Evolutionary conservation across 2,329 filamentous ascomycete genomes (phyloP), one percentile per base, ranked within the genome.

Genomic region (Cyphellophora attinorum): DNA sequence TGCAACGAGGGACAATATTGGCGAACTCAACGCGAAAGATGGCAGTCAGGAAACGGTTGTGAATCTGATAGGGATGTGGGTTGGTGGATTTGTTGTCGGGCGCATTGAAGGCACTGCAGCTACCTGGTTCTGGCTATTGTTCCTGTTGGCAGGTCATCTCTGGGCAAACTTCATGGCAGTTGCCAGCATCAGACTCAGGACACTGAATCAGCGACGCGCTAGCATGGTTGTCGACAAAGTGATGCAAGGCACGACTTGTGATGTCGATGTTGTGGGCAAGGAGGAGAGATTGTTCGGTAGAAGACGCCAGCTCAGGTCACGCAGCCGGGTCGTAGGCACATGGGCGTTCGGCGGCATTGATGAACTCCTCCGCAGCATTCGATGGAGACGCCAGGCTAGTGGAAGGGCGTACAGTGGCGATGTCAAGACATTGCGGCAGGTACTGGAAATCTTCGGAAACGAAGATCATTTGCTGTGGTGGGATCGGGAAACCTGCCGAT

Each of bases 11-110:
- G 84, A 85, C 23, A 96, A 95, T 56, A 62, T 96, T 29, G 89
- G 85, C 2, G 89, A 96, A 57, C 68, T 98, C 37, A 96, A 95
- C 60, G 88, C 89, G 64, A 79, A 94, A 71, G 89, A 96, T 55
- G 86, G 86, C 10, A 93, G 84, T 46, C 91, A 96, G 61, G 91
- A 96, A 60, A 96, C 89, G 0, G 77, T 94, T 13, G 84, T 98
- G 37, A 89, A 85, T 2, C 67, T 96, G 16, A 42, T 94, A 19
- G 91, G 91, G 2, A 86, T 96, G 74, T 68, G 94, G 33, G 70
- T 73, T 11, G 91, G 91, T 1, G 91, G 80, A 31, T 40, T 93
- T 2, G 77, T 94, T 11, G 83, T 96, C 12, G 81, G 81, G 19
- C 66, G 74, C 43, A 75, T 95, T 14, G 74, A 81, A 33, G 76